These are phyloP conservation scores for Naganishia onofrii DNA, from an alignment of 768 basidiomycete genomes.

Conservation along the genomic window DNA sequence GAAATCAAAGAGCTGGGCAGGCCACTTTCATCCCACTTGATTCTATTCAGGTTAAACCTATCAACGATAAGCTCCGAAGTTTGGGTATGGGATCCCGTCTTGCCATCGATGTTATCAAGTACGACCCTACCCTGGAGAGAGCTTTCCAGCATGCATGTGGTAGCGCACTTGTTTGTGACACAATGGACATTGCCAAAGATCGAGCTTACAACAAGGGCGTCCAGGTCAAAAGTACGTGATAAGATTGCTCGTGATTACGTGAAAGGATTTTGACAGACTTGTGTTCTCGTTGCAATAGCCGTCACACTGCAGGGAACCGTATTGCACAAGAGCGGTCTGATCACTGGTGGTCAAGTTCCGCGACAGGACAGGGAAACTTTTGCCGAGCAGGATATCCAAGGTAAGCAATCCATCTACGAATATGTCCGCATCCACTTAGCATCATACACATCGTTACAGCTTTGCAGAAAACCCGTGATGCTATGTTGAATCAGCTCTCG, in stretches of 20 bases:
- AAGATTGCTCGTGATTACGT: not conserved
- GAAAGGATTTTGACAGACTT: constrained; percentile 6
- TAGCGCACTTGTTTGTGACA: constrained; percentile 90
- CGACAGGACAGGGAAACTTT: constrained; percentile 13
- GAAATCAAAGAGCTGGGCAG: constrained; percentile 88
- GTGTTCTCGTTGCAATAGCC: constrained; percentile 56
- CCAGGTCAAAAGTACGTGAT: constrained; percentile 82
- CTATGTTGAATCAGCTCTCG: constrained; percentile 20
- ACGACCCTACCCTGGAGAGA: constrained; percentile 78
- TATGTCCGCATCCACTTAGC: not conserved
- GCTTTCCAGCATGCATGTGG: constrained; percentile 97
- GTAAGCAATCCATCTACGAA: not conserved
- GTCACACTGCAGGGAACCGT: constrained; percentile 95
- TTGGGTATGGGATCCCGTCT: constrained; percentile 83
- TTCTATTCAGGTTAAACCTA: constrained; percentile 87
- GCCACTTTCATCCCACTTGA: constrained; percentile 99
- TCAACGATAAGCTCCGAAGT: constrained; percentile 90
- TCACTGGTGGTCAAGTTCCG: constrained; percentile 79
- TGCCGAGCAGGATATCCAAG: constrained; percentile 14
- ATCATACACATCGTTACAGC: not conserved
- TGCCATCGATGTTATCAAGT: constrained; percentile 80
- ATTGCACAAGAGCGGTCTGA: constrained; percentile 94
- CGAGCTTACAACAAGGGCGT: constrained; percentile 92
- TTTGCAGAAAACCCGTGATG: constrained; percentile 17
- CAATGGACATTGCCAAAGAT: constrained; percentile 84